Evolutionary conservation across 306 rosid genomes (phyloP), one percentile per base, ranked within the genome.

Genomic region (Cucurbita maxima): DNA sequence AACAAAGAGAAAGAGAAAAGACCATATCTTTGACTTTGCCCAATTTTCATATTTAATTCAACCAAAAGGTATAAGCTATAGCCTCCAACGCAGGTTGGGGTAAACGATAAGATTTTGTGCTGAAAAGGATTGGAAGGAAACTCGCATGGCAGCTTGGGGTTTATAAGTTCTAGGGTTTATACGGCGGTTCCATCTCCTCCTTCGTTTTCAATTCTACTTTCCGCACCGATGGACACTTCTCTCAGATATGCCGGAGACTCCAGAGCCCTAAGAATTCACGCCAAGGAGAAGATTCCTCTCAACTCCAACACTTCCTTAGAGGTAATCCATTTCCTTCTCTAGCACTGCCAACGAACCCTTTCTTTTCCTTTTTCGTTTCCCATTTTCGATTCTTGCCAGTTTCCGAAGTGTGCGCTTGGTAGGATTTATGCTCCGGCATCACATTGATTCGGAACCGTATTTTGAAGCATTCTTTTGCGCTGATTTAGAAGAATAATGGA

Each of bases 221-320:
- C 62, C 20, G 8, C 77, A 7, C 15, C 37, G 54, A 95, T 95
- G 97, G 97, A 95, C 79, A 89, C 99, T 54, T 95, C 96, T 71
- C 82, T 95, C 55, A 78, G 96, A 84, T 94, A 74, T 5, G 85
- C 76, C 40, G 88, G 83, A 69, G 91, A 91, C 55, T 83, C 96
- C 80, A 88, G 81, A 81, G 84, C 89, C 50, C 22, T 95, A 16
- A 80, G 85, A 81, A 84, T 91, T 78, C 89, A 91, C 45, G 96
- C 92, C 50, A 91, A 91, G 85, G 79, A 95, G 74, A 87, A 81
- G 63, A 9, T 95, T 50, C 76, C 76, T 50, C 82, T 95, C 74
- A 87, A 86, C 85, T 75, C 92, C 83, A 85, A 86, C 47, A 86
- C 92, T 68, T 86, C 38, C 80, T 56, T 91, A 58, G 92, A 95